Base-by-base conservation (phyloP, 495 filamentous ascomycete species). In the Tuber calosporum region DNA sequence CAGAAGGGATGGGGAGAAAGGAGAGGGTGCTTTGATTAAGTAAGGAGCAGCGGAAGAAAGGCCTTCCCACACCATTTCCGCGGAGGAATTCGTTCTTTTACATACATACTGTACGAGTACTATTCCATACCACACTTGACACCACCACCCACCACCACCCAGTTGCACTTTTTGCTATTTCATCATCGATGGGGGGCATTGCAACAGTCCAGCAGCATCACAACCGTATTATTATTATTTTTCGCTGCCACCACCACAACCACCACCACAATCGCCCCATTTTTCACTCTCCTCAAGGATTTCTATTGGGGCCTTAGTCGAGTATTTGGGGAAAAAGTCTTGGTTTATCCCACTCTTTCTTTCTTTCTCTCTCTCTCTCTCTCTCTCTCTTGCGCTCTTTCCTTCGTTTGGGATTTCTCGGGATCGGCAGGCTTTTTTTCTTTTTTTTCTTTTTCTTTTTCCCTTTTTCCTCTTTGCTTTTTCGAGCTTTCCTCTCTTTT, bases 61-160 rank as follows among this genome's bases (percentile, higher is more conserved):
- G 22, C 45, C 53, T 34, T 62, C 26, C 26, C 26, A 62, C 53
- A 62, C n/a, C 26, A 62, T 62, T 62, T 62, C 53, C 53, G 53
- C 53, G 53, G 53, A 62, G 53, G 53, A 62, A 34, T 26, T 26
- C 53, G 53, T 62, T 34, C 53, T 13, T 30, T 30, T 34, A 30
- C 53, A 30, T 26, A 20, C 6, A 26, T n/a, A n/a, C n/a, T n/a
- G n/a, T n/a, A n/a, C n/a, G n/a, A n/a, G n/a, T n/a, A n/a, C n/a
- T n/a, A 8, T 62, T 11, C 53, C 53, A 62, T 62, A 62, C 53
- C 53, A 62, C 53, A 62, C 53, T 62, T 62, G 30, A 62, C 53
- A 62, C 53, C 53, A 62, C 45, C 8, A 53, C 45, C 20, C 45
- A 53, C 45, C 26, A 62, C 53, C 22, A 30, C 53, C 26, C 53